These are phyloP conservation scores for Triticum monococcum DNA, from an alignment of 176 grass and related monocot species.

Conservation along the genomic window DNA sequence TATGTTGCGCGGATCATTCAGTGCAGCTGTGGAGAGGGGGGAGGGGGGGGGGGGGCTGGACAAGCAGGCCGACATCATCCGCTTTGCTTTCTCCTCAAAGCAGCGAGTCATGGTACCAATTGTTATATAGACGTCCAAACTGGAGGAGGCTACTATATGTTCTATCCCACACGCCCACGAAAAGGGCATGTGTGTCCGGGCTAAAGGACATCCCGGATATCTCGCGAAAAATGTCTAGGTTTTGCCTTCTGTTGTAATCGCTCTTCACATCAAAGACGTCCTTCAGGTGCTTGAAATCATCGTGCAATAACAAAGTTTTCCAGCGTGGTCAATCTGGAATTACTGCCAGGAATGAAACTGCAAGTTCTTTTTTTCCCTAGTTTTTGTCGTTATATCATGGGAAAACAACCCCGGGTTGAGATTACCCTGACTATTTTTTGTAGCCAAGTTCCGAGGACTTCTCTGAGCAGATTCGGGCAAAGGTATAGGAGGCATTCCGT, in stretches of 20 bases:
- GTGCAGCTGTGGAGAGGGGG: background rate
- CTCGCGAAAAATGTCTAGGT: constrained; percentile 91
- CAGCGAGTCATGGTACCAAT: constrained; percentile 60
- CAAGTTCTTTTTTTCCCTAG: background rate
- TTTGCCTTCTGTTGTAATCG: constrained; percentile 67
- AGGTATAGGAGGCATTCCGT: background rate
- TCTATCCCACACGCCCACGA: constrained; percentile 81
- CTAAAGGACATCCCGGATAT: constrained; percentile 80
- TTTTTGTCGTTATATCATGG: background rate
- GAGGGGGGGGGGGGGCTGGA: background rate
- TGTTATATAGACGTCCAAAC: too few relatives aligned
- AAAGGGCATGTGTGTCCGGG: constrained; percentile 70
- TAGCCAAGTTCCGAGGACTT: background rate
- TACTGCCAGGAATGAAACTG: background rate
- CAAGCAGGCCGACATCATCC: constrained; percentile 6
- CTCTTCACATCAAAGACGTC: constrained; percentile 67
- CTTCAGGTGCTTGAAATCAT: constrained; percentile 68
- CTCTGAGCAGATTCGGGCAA: background rate
- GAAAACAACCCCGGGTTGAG: background rate
- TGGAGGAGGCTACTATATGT: constrained; percentile 28
- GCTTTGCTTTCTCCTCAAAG: constrained; percentile 37
- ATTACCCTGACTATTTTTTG: too few relatives aligned
- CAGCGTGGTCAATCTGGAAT: background rate
- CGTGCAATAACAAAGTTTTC: background rate
- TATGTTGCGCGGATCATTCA: constrained; percentile 19